These are phyloP conservation scores for Candida buenavistaensis DNA, from an alignment of 1,139 yeast genomes.

Conservation along the genomic window DNA sequence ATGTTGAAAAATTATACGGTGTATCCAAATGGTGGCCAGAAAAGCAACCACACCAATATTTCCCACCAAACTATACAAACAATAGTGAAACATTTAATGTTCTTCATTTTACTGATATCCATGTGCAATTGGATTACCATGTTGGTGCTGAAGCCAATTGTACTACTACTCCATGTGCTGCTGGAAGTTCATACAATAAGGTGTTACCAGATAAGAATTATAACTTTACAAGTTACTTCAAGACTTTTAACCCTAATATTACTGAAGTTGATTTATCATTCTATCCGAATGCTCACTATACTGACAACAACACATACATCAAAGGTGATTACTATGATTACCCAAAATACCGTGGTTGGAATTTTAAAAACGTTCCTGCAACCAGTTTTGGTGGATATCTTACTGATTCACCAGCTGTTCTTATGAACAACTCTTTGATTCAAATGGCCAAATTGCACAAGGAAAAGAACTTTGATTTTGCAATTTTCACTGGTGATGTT, in stretches of 20 bases:
- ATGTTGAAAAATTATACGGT: slow-evolving; percentile 26
- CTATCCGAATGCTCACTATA: slow-evolving; percentile 27
- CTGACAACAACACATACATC: slow-evolving; percentile 31
- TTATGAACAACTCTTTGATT: slow-evolving; percentile 55
- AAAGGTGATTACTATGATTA: slow-evolving; percentile 42
- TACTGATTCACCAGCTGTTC: slow-evolving; percentile 65
- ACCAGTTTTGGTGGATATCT: slow-evolving; percentile 58
- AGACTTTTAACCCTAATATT: slow-evolving; percentile 19
- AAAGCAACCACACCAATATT: slow-evolving; percentile 24
- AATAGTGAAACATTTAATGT: slow-evolving; percentile 48
- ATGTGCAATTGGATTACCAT: slow-evolving; percentile 55
- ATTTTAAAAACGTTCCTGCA: slow-evolving; percentile 50
- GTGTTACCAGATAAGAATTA: slow-evolving; percentile 28
- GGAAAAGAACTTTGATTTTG: slow-evolving; percentile 50
- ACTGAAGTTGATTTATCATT: slow-evolving; percentile 26
- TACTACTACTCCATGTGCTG: slow-evolving; percentile 50
- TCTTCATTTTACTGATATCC: slow-evolving; percentile 67
- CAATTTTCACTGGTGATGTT: slow-evolving; percentile 69
- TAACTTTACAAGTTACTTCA: slow-evolving; percentile 33
- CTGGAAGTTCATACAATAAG: slow-evolving; percentile 35
- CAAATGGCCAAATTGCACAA: slow-evolving; percentile 38
- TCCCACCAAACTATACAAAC: slow-evolving; percentile 26
- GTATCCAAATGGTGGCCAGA: slow-evolving; percentile 34
- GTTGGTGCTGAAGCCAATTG: slow-evolving; percentile 66
- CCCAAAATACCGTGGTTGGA: slow-evolving; percentile 39